phyloP scores from a whole-genome alignment of 331 rosid genomes.

The Malus hybrid region DNA sequence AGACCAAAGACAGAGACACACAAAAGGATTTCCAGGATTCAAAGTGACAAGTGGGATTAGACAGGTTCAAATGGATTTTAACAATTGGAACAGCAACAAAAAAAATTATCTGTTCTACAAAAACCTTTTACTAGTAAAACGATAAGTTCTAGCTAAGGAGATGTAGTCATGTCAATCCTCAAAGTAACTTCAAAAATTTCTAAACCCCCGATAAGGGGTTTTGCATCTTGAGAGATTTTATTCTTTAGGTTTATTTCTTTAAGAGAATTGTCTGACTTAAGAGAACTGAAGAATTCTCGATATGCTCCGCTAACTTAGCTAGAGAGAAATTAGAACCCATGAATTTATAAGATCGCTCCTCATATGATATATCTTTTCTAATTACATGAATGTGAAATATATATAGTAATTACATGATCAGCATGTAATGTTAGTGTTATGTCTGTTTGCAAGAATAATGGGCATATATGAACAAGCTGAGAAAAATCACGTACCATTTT shows the following conservation, averaged over 20 bases:
- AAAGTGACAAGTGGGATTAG: too few relatives aligned
- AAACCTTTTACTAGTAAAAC: neutral
- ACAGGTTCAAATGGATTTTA: too few relatives aligned
- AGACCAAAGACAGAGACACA: neutral
- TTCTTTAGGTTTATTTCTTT: too few relatives aligned
- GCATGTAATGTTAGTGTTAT: neutral
- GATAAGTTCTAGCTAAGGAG: neutral
- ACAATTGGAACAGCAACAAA: too few relatives aligned
- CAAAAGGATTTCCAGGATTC: neutral
- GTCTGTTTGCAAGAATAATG: neutral
- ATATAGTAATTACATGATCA: neutral
- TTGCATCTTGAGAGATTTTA: neutral
- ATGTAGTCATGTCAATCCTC: neutral
- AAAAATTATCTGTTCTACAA: neutral
- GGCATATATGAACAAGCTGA: neutral
- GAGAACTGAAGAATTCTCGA: neutral
- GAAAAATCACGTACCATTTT: conserved; percentile 45
- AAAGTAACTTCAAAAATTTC: neutral
- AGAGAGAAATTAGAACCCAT: neutral
- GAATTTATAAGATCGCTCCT: neutral
- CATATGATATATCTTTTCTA: neutral
- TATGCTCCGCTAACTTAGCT: neutral
- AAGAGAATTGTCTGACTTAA: neutral
- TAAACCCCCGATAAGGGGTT: neutral
- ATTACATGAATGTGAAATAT: neutral